These are phyloP conservation scores for Chernovozyma sophiae-reginae DNA, from an alignment of 1,139 yeast genomes.

Conservation along the genomic window DNA sequence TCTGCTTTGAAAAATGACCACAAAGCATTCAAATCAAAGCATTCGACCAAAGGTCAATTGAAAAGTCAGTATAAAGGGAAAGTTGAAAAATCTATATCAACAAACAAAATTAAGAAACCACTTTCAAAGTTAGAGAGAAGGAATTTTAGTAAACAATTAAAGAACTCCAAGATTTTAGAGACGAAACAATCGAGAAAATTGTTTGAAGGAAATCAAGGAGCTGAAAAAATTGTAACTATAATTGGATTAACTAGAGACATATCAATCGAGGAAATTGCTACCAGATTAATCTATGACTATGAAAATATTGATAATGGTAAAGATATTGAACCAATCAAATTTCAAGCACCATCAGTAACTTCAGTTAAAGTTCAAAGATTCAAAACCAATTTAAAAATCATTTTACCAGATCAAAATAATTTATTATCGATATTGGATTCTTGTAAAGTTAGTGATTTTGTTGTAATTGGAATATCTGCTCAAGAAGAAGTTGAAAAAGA, in stretches of 20 bases:
- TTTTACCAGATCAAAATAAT: constrained; percentile 68
- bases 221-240: constrained; percentile 78
- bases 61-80: constrained; percentile 82
- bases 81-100: constrained; percentile 54
- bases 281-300: constrained; percentile 35
- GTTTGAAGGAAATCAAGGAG: constrained; percentile 77
- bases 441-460: constrained; percentile 85
- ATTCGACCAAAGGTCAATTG: constrained; percentile 84
- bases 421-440: constrained; percentile 76
- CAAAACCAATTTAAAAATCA: constrained; percentile 69
- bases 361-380: constrained; percentile 56
- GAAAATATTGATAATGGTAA: constrained; percentile 25
- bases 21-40: constrained; percentile 86
- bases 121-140: constrained; percentile 68
- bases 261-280: constrained; percentile 54
- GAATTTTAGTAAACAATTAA: constrained; percentile 74
- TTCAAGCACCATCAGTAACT: constrained; percentile 44
- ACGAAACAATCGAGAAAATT: constrained; percentile 51
- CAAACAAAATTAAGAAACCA: constrained; percentile 29
- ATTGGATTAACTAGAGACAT: constrained; percentile 77
- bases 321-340: constrained; percentile 5
- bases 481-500: constrained; percentile 71
- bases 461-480: constrained; percentile 83
- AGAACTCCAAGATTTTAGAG: constrained; percentile 63
- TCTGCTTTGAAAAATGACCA: constrained; percentile 79